Evolutionary conservation across 2,329 filamentous ascomycete genomes (phyloP).

Genomic region (Diaporthe aspalathi): DNA sequence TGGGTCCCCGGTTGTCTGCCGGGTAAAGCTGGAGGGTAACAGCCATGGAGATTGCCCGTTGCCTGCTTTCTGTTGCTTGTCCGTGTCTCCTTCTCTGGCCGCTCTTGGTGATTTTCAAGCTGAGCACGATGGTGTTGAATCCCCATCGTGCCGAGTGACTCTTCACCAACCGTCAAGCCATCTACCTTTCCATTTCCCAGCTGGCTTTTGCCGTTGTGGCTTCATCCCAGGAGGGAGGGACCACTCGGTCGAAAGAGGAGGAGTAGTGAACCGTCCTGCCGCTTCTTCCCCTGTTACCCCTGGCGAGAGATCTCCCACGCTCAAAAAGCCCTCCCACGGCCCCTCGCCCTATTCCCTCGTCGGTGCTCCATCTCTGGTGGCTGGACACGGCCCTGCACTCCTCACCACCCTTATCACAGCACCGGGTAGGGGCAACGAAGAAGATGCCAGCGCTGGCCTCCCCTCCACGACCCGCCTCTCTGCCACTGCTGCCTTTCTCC

Average conservation of each 20-base stretch:
- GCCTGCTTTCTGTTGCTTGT: background rate
- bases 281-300: background rate
- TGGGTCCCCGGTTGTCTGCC: background rate
- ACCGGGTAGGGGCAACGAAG: background rate
- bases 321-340: constrained; percentile 55
- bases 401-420: constrained; percentile 7
- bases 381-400: constrained; percentile 1
- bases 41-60: background rate
- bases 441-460: background rate
- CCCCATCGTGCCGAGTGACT: background rate
- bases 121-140: background rate
- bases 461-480: background rate
- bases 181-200: background rate
- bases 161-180: background rate
- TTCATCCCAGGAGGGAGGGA: background rate
- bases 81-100: too few species aligned
- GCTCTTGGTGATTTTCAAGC: background rate
- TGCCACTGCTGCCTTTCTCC: background rate
- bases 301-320: background rate
- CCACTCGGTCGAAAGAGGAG: background rate
- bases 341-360: constrained; percentile 54
- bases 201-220: background rate
- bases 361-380: constrained; percentile 55
- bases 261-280: background rate
- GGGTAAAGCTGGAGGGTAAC: background rate